Evolutionary conservation across 352 stramenopile genomes (phyloP).

Genomic region (Aphanomyces invadans): DNA sequence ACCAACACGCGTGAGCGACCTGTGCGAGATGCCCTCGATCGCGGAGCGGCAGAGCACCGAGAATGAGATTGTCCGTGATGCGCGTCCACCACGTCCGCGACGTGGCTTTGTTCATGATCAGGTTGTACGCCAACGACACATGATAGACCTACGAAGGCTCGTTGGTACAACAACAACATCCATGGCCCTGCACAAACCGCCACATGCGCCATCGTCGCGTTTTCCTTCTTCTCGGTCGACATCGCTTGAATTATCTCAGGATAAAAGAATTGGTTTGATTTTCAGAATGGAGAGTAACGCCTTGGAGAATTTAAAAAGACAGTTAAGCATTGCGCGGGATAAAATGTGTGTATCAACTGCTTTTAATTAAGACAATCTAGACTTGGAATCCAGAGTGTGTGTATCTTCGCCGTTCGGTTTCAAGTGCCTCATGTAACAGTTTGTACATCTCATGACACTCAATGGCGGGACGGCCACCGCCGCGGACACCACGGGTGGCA

Average conservation of each 20-base stretch:
- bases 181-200: neutral
- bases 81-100: slow-evolving; percentile 65
- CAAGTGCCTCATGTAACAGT: neutral
- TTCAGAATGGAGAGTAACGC: no score
- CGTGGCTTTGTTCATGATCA: slow-evolving; percentile 38
- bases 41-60: slow-evolving; percentile 57
- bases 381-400: no score
- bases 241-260: no score
- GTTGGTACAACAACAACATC: no score
- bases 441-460: slow-evolving; percentile 18
- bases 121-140: slow-evolving; percentile 75
- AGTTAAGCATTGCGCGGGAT: no score
- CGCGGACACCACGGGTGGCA: neutral
- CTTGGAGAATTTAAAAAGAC: no score
- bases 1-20: no score
- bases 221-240: neutral
- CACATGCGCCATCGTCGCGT: slow-evolving; percentile 29
- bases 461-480: neutral
- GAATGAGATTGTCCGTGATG: slow-evolving; percentile 51
- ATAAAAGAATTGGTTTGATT: no score
- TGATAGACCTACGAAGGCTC: slow-evolving; percentile 59
- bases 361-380: no score
- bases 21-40: slow-evolving; percentile 19
- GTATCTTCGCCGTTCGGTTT: no score
- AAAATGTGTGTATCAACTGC: no score